Base-by-base conservation (phyloP, 257 asterid genomes). In the Datura wrightii region DNA sequence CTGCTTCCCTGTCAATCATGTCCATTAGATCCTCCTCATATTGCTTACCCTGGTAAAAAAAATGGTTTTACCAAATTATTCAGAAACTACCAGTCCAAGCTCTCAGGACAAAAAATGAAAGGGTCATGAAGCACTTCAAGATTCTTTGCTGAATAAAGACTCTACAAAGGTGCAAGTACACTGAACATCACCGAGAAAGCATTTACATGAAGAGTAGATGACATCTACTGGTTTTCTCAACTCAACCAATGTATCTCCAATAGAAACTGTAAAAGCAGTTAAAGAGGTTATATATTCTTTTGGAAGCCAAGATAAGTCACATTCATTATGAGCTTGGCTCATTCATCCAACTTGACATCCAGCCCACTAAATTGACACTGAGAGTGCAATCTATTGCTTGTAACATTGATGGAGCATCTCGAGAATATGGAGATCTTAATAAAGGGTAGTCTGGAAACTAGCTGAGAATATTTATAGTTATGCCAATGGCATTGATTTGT, bases 1-100 rank as follows among this genome's bases (percentile, higher is more conserved):
- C 99, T 55, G 99, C 99, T 87, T 95, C 99, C 89, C 99, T 92
- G 88, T 97, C 99, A 79, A 97, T 95, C 99, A 97, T 97, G 92
- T 97, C 99, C 98, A 97, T 92, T 86, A 97, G 88, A 88, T 95
- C 99, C 89, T 97, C 99, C 92, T 97, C 99, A 59, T 95, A 94
- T 91, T 92, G 94, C 90, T 94, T 93, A 78, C 99, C 99, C 99
- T 97, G 88, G 65, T 79, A 54, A 86, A 86, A 86, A 31, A 37
- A 66, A 19, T 44, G 46, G n/a, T 50, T 74, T 76, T 50, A 76
- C 82, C 82, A 76, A 76, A 50, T 76, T 13, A 31, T 36, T 78
- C 65, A 78, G 82, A 78, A 78, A 78, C 48, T 31, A 53, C 48
- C 4, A 78, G 52, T 15, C 3, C 31, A 7, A 78, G 34, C 34